Base-by-base conservation (phyloP, 1,284 basidiomycete species). In the Mycosarcoma mackinlayi region DNA sequence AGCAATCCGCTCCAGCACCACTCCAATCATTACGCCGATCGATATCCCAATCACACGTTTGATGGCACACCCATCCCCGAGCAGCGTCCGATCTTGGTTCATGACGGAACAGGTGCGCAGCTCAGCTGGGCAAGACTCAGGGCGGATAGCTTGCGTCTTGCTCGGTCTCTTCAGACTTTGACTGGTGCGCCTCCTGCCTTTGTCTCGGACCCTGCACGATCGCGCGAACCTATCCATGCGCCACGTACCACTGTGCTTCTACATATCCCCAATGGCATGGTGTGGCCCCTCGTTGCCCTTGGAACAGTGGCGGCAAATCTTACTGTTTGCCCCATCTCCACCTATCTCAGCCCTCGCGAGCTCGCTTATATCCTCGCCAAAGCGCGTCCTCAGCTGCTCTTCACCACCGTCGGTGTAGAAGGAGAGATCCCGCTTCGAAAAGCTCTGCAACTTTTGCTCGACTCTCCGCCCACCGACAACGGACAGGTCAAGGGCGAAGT, bases 221-320 rank as follows among this genome's bases (percentile, higher is more conserved):
- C 61, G 7, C 49, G 31, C 16, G 62, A 71, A 39, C 68, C 68
- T 3, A 70, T 77, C 39, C 75, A 77, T 54, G 59, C 73, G 14
- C 70, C 75, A 2, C 40, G 66, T 5, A 72, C 83, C 11, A 75
- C 81, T 24, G 73, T 84, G 4, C 73, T 84, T 10, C 56, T 85
- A 6, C 83, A 84, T 59, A 71, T 84, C 4, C 82, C 84, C 56
- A 85, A 84, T 45, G 82, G 79, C 44, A 69, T 83, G 11, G 70
- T 75, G 4, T 84, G 80, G 62, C 73, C 77, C 3, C 59, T 81
- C 8, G 60, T 84, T 21, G 73, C 80, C 1, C 79, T 83, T 39
- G 84, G 83, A 16, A 73, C 79, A 21, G 61, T 76, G 18, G 62
- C 71, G 16, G 66, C 66, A 35, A 62, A 63, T 23, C 70, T 60